Percentiles rank a stretch among this genome's conserved stretches.
Evolutionary conservation across 2,329 filamentous ascomycete species (phyloP).

Genomic region (Dothiorella sarmentorum): DNA sequence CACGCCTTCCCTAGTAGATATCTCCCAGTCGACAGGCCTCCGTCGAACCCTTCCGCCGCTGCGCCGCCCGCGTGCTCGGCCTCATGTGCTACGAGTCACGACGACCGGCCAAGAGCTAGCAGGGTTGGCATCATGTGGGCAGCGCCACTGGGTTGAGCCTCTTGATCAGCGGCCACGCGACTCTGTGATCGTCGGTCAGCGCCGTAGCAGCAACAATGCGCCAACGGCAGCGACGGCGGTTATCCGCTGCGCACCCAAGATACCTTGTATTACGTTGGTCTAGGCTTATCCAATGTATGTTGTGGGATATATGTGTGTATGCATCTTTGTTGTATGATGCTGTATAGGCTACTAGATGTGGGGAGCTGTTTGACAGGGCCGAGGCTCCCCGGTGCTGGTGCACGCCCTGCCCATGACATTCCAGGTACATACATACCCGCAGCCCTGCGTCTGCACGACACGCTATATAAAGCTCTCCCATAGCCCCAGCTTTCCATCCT

Average conservation of each 20-base stretch:
- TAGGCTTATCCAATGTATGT: no score
- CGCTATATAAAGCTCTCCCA: slow-evolving; percentile 11
- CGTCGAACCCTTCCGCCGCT: neutral
- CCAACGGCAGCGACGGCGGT: slow-evolving; percentile 5
- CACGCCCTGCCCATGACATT: neutral
- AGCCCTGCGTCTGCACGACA: slow-evolving; percentile 11
- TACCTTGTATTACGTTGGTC: no score
- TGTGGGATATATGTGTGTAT: no score
- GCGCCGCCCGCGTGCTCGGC: neutral
- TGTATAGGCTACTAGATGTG: no score
- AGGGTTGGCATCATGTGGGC: neutral
- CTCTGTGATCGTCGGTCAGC: slow-evolving; percentile 4
- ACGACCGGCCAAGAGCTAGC: neutral
- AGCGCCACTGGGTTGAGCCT: neutral
- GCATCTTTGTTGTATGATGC: no score
- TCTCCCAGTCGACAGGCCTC: no score
- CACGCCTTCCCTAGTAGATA: neutral
- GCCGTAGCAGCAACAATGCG: neutral
- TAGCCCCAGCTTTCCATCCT: neutral
- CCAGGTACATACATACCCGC: neutral
- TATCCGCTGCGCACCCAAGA: no score
- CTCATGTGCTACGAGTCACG: neutral
- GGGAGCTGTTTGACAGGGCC: no score
- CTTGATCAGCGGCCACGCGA: slow-evolving; percentile 5
- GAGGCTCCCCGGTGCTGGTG: no score